phyloP scores from a whole-genome alignment of 2,329 filamentous ascomycete species.

The Nemania abortiva region DNA sequence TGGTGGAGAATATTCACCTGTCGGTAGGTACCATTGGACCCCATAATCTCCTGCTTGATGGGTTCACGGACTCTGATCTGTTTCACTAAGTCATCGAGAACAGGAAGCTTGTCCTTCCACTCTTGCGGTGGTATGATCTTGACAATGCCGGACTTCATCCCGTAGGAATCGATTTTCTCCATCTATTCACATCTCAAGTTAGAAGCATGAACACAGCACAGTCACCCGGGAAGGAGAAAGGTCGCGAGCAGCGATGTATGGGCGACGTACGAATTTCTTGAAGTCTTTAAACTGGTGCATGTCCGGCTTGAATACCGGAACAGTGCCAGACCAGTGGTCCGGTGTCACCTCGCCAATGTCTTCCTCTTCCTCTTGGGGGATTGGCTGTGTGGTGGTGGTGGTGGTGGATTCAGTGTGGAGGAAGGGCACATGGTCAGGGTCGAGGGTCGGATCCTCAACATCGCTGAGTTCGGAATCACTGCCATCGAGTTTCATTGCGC shows the following conservation, averaged over 20 bases:
- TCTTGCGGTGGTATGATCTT: conserved; percentile 94
- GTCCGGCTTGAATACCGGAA: conserved; percentile 94
- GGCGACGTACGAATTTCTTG: conserved; percentile 79
- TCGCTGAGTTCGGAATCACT: conserved; percentile 75
- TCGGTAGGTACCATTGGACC: conserved; percentile 92
- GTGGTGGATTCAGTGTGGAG: conserved; percentile 22
- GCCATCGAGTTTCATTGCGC: conserved; percentile 68
- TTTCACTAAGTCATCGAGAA: conserved; percentile 87
- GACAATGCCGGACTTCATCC: conserved; percentile 97
- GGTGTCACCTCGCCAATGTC: conserved; percentile 84
- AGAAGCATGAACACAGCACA: conserved; percentile 46
- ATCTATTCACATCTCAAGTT: conserved; percentile 61
- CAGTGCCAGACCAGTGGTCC: conserved; percentile 89
- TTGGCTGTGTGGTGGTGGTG: conserved; percentile 16
- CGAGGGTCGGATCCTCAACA: conserved; percentile 64
- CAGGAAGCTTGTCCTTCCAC: conserved; percentile 86
- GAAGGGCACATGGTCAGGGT: conserved; percentile 42
- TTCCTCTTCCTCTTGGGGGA: conserved; percentile 44
- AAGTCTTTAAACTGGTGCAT: conserved; percentile 97
- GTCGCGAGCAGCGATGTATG: not conserved
- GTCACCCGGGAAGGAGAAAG: not conserved
- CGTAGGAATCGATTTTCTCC: conserved; percentile 89
- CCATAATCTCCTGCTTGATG: conserved; percentile 98
- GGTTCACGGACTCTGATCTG: conserved; percentile 94
- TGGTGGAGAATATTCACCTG: conserved; percentile 98